Evolutionary conservation across 1,139 yeast species (phyloP).

Genomic region (Maudiozyma humilis): DNA sequence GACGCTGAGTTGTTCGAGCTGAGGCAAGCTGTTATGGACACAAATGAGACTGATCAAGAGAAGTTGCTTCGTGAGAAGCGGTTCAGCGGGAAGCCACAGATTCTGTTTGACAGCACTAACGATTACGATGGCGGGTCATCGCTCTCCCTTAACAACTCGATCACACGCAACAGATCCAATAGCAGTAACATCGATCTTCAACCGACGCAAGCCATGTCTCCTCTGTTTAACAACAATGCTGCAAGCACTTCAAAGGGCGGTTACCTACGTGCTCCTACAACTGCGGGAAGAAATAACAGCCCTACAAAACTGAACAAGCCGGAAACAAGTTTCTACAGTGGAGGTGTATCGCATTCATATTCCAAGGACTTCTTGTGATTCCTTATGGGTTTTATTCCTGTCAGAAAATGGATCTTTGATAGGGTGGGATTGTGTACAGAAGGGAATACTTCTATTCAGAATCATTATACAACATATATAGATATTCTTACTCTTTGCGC

Average conservation of each 20-base stretch:
- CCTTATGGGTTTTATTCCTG: too few species aligned
- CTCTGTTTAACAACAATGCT: conserved; percentile 23
- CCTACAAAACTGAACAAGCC: conserved; percentile 22
- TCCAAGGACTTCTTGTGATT: conserved; percentile 14
- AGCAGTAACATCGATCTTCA: conserved; percentile 13
- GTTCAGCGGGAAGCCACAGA: conserved; percentile 13
- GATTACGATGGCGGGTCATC: conserved; percentile 4
- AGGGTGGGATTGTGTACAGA: too few species aligned
- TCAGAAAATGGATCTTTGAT: too few species aligned
- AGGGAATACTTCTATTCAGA: too few species aligned
- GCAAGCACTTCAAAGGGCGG: neutral
- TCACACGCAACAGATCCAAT: conserved; percentile 1
- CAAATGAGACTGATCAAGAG: conserved; percentile 45
- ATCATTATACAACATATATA: too few species aligned
- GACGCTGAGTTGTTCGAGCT: conserved; percentile 80
- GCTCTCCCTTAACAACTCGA: conserved; percentile 2
- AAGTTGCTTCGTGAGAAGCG: conserved; percentile 23
- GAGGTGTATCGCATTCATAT: conserved; percentile 13
- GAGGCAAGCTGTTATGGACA: conserved; percentile 82
- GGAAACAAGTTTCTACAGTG: conserved; percentile 24
- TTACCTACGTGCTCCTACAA: conserved; percentile 3
- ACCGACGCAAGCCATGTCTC: conserved; percentile 29
- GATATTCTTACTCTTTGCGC: too few species aligned
- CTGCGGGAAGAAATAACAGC: neutral
- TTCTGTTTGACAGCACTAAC: conserved; percentile 2